Evolutionary conservation across 805 yeast genomes (phyloP), one percentile per base, ranked within the genome.

Genomic region (Isabelozyma heimii): DNA sequence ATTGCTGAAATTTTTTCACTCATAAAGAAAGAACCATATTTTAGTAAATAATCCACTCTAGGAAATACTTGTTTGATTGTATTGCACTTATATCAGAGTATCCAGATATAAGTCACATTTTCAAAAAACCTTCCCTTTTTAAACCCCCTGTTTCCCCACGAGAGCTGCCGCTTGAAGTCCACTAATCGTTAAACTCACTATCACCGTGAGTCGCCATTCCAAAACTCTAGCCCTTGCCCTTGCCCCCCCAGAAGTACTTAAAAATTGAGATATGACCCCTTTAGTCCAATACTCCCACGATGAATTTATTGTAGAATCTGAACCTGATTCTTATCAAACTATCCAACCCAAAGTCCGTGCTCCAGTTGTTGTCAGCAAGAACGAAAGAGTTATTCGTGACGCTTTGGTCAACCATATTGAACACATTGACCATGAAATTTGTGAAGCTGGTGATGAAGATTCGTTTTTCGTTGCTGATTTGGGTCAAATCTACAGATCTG

Each of bases 381-480:
- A 40, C n/a, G 48, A 51, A 30, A 27, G 47, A 42, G 49, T 64
- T 48, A 69, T 81, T 42, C 69, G 69, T 8, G 47, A 67, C 1
- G 77, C 82, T 2, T 59, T 82, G 47, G 50, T 63, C 28, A 48
- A 60, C 9, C 76, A 75, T 44, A 68, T 82, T 42, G 56, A 63
- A 5, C 51, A 59, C 2, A 72, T 86, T 52, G 82, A 86, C 62
- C 73, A 71, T 48, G 83, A 81, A 42, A 66, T 71, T 27, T 85
- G 91, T 66, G 80, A 70, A 35, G 81, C 92, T 5, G 94, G 89
- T 45, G 90, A 82, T 17, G 95, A 90, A 62, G 87, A 87, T 59
- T 83, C 97, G 6, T 92, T 92, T 62, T 92, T 85, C 60, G 89
- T 92, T 41, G 88, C 94, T 56, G 97, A 92, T 68, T 68, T 90